Base-by-base conservation (phyloP, 2,329 filamentous ascomycete species). In the Alternaria infectoria region DNA sequence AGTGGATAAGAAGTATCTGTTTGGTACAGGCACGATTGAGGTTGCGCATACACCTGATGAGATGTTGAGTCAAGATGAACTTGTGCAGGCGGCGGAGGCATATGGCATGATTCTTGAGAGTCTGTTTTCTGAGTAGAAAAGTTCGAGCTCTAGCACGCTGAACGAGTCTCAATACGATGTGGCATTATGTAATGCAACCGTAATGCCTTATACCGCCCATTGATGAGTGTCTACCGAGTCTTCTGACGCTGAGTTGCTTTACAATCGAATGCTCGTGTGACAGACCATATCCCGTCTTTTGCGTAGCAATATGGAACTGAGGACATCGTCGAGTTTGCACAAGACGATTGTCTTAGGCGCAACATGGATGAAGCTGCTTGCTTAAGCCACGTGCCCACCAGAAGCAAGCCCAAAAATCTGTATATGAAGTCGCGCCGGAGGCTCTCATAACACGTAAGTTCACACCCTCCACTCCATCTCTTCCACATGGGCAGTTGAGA, bases 11-110 rank as follows among this genome's bases (percentile, higher is more conserved):
- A 67, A 59, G 45, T 74, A 73, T 50, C n/a, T 74, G 32, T 72
- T 65, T 54, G 72, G 72, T 1, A 57, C 65, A 3, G 70, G 72
- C 0, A 67, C 66, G 10, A 74, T 74, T 43, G 62, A 72, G 50
- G 70, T 70, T 2, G 70, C 72, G 4, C 71, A 74, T 57, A 74
- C 70, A 4, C 57, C 67, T 0, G n/a, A 69, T 21, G 72, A 74
- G 66, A 54, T 60, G 19, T 45, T 74, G 54, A 65, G 65, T 26
- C 71, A 64, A 45, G 69, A 66, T 4, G 66, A 74, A 36, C 43
- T 74, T 44, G 65, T 74, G 15, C 49, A 68, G 60, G 70, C 65
- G 4, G 69, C 71, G 13, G 70, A 74, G 46, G 70, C 66, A 8
- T 74, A 74, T 45, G 69, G 71, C 1, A 49, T 68, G 58, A 74